Evolutionary conservation across 2,329 filamentous ascomycete species (phyloP).

Genomic region (Alternaria panax): DNA sequence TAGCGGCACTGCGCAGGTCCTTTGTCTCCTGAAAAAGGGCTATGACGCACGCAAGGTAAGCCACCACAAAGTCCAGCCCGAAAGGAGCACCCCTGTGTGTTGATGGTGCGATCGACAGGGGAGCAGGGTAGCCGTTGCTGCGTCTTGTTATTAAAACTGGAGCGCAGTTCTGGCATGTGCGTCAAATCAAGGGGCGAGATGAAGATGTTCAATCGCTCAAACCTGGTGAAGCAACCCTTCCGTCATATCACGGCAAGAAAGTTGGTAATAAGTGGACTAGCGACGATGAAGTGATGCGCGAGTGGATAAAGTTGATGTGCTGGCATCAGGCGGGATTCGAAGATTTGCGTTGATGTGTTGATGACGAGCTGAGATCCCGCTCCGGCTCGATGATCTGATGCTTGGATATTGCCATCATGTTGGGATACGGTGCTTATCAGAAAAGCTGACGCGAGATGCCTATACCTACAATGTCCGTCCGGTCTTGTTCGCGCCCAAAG

Average conservation of each 20-base stretch:
- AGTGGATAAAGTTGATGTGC: neutral
- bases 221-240: neutral
- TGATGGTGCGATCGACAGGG: constrained; percentile 34
- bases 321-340: neutral
- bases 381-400: constrained; percentile 2
- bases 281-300: neutral
- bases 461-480: neutral
- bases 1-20: constrained; percentile 1
- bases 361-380: neutral
- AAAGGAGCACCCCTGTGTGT: constrained; percentile 5
- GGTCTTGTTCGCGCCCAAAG: neutral
- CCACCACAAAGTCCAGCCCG: neutral
- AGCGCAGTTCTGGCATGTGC: constrained; percentile 8
- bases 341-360: constrained; percentile 1
- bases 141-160: neutral
- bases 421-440: neutral
- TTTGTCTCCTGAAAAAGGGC: neutral
- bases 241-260: neutral
- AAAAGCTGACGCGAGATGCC: neutral
- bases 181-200: constrained; percentile 7
- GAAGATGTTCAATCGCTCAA: constrained; percentile 15
- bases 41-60: constrained; percentile 10
- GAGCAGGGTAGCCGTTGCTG: constrained; percentile 13
- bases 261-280: neutral
- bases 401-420: neutral